Base-by-base conservation (phyloP, 2,329 filamentous ascomycete species). In the Phialocephala sp. region DNA sequence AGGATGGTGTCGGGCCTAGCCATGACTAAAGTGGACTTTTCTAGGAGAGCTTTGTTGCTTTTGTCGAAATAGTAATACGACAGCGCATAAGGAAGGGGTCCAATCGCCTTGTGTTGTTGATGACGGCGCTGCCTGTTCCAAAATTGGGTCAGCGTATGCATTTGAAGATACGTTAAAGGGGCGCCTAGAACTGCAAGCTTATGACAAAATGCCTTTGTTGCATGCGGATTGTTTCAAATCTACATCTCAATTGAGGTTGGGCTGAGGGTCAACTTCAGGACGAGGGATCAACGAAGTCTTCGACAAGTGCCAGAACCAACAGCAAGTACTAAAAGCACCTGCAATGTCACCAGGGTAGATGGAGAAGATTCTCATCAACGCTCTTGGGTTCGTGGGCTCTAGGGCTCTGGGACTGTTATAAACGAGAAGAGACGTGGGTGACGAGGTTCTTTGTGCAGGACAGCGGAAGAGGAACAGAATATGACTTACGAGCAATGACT, bases 371-470 rank as follows among this genome's bases (percentile, higher is more conserved):
- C n/a, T n/a, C n/a, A n/a, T n/a, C n/a, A n/a, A n/a, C n/a, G n/a
- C n/a, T n/a, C n/a, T n/a, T n/a, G n/a, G n/a, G n/a, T 15, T 18
- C 11, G 41, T 18, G 15, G 6, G 2, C 41, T 43, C 41, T 18
- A 2, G 18, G 6, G 41, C 15, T 43, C 41, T 32, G 27, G 27
- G 6, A 6, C 4, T 24, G 9, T 50, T n/a, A n/a, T 5, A 22
- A 20, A 24, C n/a, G n/a, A 11, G n/a, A n/a, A 50, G 45, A 24
- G 20, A 24, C 45, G 20, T 50, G 20, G 2, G 45, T 50, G n/a
- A 24, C 45, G 45, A 50, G 45, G 22, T 50, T 50, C 20, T 50
- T 50, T 24, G 45, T 50, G 45, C 45, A 22, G 45, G 6, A 50
- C 6, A 50, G n/a, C 5, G n/a, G 45, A 50, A 50, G 45, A 50